A percentile compares a stretch with the other conserved stretches of the same genome.
Conservation (phyloP, 352 stramenopile genomes). For the Blastocystis sp. region DNA sequence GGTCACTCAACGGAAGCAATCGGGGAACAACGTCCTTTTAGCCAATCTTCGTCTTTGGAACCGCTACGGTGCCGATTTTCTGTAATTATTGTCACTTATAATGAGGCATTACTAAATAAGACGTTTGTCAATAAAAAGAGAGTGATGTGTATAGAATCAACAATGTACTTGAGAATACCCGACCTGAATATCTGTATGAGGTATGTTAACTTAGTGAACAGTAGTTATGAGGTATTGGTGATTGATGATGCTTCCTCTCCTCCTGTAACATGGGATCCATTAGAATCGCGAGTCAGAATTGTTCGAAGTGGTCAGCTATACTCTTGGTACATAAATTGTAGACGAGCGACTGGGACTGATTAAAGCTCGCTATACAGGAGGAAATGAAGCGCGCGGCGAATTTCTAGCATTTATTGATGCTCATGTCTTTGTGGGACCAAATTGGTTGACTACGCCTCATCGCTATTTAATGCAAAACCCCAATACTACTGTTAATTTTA, state of each 20-base stretch:
- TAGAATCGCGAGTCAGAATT: not conserved
- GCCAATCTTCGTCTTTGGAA: not conserved
- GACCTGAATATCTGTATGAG: conserved; percentile 32
- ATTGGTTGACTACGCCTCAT: conserved; percentile 59
- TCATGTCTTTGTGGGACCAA: conserved; percentile 38
- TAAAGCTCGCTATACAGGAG: conserved; percentile 31
- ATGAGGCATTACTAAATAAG: conserved; percentile 45
- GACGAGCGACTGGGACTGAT: conserved; percentile 46
- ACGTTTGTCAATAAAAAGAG: not conserved
- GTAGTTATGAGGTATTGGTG: conserved; percentile 10
- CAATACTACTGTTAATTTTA: conserved; percentile 54
- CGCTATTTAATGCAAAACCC: not conserved
- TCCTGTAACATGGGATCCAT: conserved; percentile 49
- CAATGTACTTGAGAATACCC: conserved; percentile 53
- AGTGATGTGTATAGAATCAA: not conserved
- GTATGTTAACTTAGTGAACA: not conserved
- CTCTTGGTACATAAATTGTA: not conserved
- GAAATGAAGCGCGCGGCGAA: conserved; percentile 34
- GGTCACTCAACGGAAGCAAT: too few relatives aligned
- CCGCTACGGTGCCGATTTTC: not conserved
- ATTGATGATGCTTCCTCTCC: conserved; percentile 59
- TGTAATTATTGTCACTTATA: conserved; percentile 35
- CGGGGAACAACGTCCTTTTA: too few relatives aligned
- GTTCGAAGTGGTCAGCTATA: not conserved
- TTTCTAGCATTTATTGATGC: conserved; percentile 65